These are phyloP conservation scores for Salvia sclarea DNA, from an alignment of 305 asterid genomes.

Conservation along the genomic window DNA sequence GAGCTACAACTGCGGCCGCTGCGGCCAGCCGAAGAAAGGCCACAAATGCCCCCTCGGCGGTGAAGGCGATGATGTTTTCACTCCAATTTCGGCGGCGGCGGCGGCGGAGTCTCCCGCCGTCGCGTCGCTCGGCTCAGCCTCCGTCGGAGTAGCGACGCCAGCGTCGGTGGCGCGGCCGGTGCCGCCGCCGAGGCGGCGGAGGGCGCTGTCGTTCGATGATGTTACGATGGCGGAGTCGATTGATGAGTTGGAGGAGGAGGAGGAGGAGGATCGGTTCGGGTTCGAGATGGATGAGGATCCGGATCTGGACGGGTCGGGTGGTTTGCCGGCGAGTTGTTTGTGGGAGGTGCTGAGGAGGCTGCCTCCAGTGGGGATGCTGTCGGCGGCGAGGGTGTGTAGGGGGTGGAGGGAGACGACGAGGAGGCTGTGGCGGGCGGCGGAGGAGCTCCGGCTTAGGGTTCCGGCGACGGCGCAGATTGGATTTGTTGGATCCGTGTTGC, in stretches of 20 bases:
- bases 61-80: slow-evolving; percentile 21
- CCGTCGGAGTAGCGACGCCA: slow-evolving; percentile 30
- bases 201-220: slow-evolving; percentile 79
- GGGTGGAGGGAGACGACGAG: slow-evolving; percentile 79
- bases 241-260: slow-evolving; percentile 47
- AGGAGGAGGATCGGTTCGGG: too few relatives aligned
- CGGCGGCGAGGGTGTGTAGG: slow-evolving; percentile 76
- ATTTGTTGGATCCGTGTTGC: slow-evolving; percentile 80
- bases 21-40: slow-evolving; percentile 88
- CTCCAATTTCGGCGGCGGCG: slow-evolving; percentile 42
- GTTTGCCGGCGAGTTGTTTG: slow-evolving; percentile 55
- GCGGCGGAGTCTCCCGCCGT: slow-evolving; percentile 34
- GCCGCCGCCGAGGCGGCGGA: slow-evolving; percentile 49
- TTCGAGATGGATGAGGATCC: slow-evolving; percentile 43
- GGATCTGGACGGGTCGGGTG: slow-evolving; percentile 54
- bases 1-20: slow-evolving; percentile 82
- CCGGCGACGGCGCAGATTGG: slow-evolving; percentile 76
- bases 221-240: slow-evolving; percentile 45
- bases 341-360: slow-evolving; percentile 91
- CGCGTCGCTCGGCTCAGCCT: slow-evolving; percentile 28
- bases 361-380: slow-evolving; percentile 67
- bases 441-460: slow-evolving; percentile 82
- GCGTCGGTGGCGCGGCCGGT: slow-evolving; percentile 37
- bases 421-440: slow-evolving; percentile 80
- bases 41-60: slow-evolving; percentile 50